These are phyloP conservation scores for Coccinonectria pachysandricola DNA, from an alignment of 2,329 filamentous ascomycete genomes.

Conservation along the genomic window DNA sequence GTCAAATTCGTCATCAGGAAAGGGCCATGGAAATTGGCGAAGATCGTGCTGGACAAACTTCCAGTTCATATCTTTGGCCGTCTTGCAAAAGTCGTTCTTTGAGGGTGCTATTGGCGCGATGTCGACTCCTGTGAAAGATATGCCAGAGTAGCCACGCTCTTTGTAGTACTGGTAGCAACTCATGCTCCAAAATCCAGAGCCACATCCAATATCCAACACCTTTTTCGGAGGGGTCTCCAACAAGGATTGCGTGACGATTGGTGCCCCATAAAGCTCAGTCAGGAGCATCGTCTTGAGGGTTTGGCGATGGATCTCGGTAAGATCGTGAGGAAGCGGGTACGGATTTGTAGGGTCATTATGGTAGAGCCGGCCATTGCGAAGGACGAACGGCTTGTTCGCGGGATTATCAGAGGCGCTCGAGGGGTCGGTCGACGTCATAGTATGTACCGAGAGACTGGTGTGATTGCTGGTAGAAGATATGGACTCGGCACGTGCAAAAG, in stretches of 20 bases:
- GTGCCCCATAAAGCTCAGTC: slow-evolving; percentile 70
- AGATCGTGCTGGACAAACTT: slow-evolving; percentile 82
- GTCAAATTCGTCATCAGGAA: slow-evolving; percentile 72
- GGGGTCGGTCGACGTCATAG: slow-evolving; percentile 39
- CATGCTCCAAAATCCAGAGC: slow-evolving; percentile 81
- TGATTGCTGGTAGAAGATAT: slow-evolving; percentile 36
- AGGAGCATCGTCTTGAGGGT: slow-evolving; percentile 73
- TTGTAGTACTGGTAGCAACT: slow-evolving; percentile 75
- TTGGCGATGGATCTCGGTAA: slow-evolving; percentile 79
- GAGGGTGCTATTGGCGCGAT: slow-evolving; percentile 58
- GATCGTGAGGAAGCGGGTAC: slow-evolving; percentile 84
- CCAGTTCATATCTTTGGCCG: slow-evolving; percentile 71
- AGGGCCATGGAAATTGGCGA: slow-evolving; percentile 64
- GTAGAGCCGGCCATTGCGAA: slow-evolving; percentile 73
- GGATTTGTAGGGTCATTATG: slow-evolving; percentile 60
- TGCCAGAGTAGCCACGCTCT: slow-evolving; percentile 53
- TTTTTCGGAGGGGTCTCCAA: slow-evolving; percentile 58
- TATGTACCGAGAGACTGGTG: slow-evolving; percentile 32
- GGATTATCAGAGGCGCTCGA: slow-evolving; percentile 33
- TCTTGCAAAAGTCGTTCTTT: slow-evolving; percentile 34
- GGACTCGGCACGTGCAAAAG: slow-evolving; percentile 33
- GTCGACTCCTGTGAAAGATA: slow-evolving; percentile 75
- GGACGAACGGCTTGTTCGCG: slow-evolving; percentile 47
- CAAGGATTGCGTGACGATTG: slow-evolving; percentile 62
- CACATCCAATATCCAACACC: slow-evolving; percentile 81